Percentiles rank a stretch among this genome's conserved stretches.
Conservation (phyloP, 1,284 basidiomycete species). For the Xerocomus minutiporus region DNA sequence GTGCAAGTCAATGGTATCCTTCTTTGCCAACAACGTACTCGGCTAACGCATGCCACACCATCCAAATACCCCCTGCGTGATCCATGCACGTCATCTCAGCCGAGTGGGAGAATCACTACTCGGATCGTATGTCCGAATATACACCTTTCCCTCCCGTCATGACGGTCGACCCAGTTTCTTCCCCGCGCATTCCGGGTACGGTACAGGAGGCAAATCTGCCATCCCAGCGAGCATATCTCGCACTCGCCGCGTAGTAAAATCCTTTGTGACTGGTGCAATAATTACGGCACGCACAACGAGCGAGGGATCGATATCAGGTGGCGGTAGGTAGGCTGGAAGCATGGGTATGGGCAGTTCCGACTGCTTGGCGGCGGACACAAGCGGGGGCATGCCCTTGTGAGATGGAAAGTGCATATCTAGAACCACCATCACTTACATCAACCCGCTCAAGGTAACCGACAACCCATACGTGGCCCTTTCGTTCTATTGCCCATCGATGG, state of each 20-base stretch:
- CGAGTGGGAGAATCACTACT: slow-evolving; percentile 9
- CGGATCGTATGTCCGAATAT: slow-evolving; percentile 19
- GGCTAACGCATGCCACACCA: slow-evolving; percentile 23
- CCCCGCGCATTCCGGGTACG: slow-evolving; percentile 22
- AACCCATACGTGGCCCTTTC: slow-evolving; percentile 45
- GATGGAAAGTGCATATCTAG: slow-evolving; percentile 6
- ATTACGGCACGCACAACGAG: slow-evolving; percentile 50
- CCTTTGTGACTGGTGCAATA: slow-evolving; percentile 39
- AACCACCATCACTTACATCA: slow-evolving; percentile 34
- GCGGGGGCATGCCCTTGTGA: slow-evolving; percentile 13
- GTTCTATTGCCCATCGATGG: slow-evolving; percentile 47
- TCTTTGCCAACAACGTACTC: slow-evolving; percentile 24
- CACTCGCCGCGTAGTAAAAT: slow-evolving; percentile 36
- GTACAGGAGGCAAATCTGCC: slow-evolving; percentile 16
- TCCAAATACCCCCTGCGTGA: slow-evolving; percentile 11
- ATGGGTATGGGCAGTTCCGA: slow-evolving; percentile 36
- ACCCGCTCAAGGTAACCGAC: slow-evolving; percentile 52
- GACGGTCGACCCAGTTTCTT: background rate
- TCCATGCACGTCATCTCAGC: slow-evolving; percentile 20
- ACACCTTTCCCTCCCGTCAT: background rate
- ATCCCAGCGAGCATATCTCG: slow-evolving; percentile 23
- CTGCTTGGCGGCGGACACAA: slow-evolving; percentile 21
- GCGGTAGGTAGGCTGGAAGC: slow-evolving; percentile 36
- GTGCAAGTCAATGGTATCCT: slow-evolving; percentile 4
- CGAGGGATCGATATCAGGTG: slow-evolving; percentile 35